Conservation (phyloP, 2,329 filamentous ascomycete species). For the Talaromyces sp. region DNA sequence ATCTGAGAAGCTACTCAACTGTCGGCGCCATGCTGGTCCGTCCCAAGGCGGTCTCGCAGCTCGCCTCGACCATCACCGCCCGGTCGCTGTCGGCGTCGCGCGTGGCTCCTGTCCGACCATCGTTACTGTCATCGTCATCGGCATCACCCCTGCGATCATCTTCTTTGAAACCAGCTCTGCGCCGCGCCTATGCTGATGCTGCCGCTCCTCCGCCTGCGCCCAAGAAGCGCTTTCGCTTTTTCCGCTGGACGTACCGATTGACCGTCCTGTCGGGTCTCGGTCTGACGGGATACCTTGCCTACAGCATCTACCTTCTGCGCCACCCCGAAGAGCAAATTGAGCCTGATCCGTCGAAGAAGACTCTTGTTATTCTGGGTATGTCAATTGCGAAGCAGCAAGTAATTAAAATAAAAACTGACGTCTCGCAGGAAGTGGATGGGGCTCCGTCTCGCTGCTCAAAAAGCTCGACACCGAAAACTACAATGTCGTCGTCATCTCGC, state of each 20-base stretch:
- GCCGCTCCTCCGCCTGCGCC: slow-evolving; percentile 30
- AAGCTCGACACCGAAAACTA: slow-evolving; percentile 99
- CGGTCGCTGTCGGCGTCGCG: not conserved
- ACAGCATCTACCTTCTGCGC: slow-evolving; percentile 76
- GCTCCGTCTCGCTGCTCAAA: slow-evolving; percentile 91
- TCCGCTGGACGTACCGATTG: slow-evolving; percentile 79
- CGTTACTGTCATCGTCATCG: not conserved
- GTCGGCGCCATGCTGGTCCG: not conserved
- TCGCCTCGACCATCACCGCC: not conserved
- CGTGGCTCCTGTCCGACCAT: not conserved
- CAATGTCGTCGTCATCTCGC: slow-evolving; percentile 96
- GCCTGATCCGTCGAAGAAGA: slow-evolving; percentile 90
- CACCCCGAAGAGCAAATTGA: slow-evolving; percentile 74
- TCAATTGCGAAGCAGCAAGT: slow-evolving; percentile 12
- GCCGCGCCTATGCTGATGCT: slow-evolving; percentile 4
- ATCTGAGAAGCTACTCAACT: not conserved
- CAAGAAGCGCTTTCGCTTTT: slow-evolving; percentile 60
- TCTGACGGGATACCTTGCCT: slow-evolving; percentile 66
- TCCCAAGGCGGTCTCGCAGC: not conserved
- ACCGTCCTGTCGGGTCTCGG: slow-evolving; percentile 71
- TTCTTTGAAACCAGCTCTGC: not conserved
- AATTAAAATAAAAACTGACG: not conserved
- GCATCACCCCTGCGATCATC: not conserved
- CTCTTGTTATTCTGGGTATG: slow-evolving; percentile 85
- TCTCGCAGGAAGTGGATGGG: slow-evolving; percentile 85